Conservation (phyloP, 768 basidiomycete genomes). For the Austroboletus eburneus region DNA sequence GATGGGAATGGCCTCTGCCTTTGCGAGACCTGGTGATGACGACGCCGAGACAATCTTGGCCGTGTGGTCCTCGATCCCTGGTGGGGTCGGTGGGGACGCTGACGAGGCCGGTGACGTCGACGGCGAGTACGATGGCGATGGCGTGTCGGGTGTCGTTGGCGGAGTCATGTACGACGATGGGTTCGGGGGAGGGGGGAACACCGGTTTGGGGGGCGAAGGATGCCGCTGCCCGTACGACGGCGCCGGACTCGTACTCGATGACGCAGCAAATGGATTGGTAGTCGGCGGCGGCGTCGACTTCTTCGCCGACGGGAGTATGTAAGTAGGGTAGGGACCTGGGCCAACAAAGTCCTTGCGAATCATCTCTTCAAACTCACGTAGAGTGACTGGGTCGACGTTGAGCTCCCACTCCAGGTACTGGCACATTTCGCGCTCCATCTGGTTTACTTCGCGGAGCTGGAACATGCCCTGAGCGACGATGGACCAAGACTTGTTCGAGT, state of each 20-base stretch:
- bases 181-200: conserved; percentile 13
- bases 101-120: conserved; percentile 60
- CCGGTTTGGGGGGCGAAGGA: conserved; percentile 31
- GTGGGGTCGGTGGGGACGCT: conserved; percentile 56
- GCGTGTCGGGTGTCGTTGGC: conserved; percentile 48
- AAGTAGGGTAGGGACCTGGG: conserved; percentile 56
- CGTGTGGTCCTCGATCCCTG: conserved; percentile 46
- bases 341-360: conserved; percentile 59
- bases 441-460: conserved; percentile 68
- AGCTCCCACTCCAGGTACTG: conserved; percentile 92
- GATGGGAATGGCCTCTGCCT: conserved; percentile 20
- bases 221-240: conserved; percentile 28
- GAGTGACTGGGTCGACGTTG: conserved; percentile 61
- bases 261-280: conserved; percentile 32
- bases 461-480: conserved; percentile 90
- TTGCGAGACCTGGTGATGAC: conserved; percentile 31
- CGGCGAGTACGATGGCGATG: conserved; percentile 46
- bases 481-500: conserved; percentile 90
- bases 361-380: conserved; percentile 57
- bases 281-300: conserved; percentile 45
- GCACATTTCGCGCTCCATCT: conserved; percentile 80
- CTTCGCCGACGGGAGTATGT: conserved; percentile 57
- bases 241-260: conserved; percentile 26
- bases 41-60: conserved; percentile 45
- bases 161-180: conserved; percentile 23